Evolutionary conservation across 345 rosid species (phyloP).

Genomic region (Luvunga scandens): DNA sequence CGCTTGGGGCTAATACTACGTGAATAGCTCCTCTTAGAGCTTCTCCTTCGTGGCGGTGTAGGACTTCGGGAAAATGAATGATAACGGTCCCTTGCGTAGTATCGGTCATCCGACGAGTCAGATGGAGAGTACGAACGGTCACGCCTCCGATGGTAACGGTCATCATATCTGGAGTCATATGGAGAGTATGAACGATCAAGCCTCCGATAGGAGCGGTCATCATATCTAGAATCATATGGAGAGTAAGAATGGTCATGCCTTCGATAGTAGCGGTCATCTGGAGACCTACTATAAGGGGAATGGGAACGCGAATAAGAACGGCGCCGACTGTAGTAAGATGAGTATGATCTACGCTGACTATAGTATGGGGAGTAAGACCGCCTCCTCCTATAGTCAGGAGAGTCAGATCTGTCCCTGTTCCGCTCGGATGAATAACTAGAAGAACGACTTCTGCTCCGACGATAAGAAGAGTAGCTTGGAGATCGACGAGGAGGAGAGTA

Average conservation of each 20-base stretch:
- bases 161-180: conserved; percentile 17
- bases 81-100: conserved; percentile 9
- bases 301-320: conserved; percentile 38
- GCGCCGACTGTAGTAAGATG: conserved; percentile 35
- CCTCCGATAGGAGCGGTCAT: conserved; percentile 21
- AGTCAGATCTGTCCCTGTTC: conserved; percentile 59
- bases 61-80: conserved; percentile 28
- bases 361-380: conserved; percentile 32
- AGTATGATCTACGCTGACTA: conserved; percentile 26
- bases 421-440: conserved; percentile 49
- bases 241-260: conserved; percentile 30
- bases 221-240: conserved; percentile 22
- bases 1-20: conserved; percentile 6
- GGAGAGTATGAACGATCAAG: conserved; percentile 31
- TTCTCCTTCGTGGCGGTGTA: conserved; percentile 9
- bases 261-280: conserved; percentile 30
- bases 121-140: not conserved
- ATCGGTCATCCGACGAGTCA: not conserved
- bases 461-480: conserved; percentile 49
- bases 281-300: conserved; percentile 51
- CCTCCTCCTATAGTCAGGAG: conserved; percentile 37
- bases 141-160: conserved; percentile 17
- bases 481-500: conserved; percentile 43
- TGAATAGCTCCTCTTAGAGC: conserved; percentile 12
- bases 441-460: conserved; percentile 38